A percentile compares a stretch with the other conserved stretches of the same genome.
Evolutionary conservation across 1,284 basidiomycete genomes (phyloP).

Genomic region (Fomitiporia mediterranea): DNA sequence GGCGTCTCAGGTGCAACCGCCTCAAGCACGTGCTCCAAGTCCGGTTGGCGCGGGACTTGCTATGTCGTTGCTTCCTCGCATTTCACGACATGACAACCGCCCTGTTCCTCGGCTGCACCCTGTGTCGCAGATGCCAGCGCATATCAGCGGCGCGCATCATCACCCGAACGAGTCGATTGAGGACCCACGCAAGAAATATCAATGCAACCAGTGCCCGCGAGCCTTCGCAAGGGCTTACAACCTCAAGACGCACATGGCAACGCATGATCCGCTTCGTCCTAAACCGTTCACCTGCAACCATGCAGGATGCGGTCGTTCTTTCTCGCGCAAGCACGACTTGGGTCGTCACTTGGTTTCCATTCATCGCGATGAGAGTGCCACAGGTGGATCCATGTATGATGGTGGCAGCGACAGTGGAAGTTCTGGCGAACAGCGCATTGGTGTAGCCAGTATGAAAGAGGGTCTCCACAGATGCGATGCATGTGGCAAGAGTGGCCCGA

Average conservation of each 20-base stretch:
- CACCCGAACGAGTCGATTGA: constrained; percentile 41
- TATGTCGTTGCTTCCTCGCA: constrained; percentile 16
- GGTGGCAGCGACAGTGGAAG: constrained; percentile 6
- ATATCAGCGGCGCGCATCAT: constrained; percentile 32
- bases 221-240: constrained; percentile 90
- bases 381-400: constrained; percentile 47
- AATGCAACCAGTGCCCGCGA: constrained; percentile 62
- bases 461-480: constrained; percentile 22
- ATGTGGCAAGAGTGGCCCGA: constrained; percentile 66
- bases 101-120: constrained; percentile 26
- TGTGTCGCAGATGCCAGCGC: constrained; percentile 37
- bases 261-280: constrained; percentile 80
- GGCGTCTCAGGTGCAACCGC: constrained; percentile 3
- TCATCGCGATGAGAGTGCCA: constrained; percentile 66
- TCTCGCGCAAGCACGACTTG: constrained; percentile 86
- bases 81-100: constrained; percentile 8
- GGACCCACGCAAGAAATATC: constrained; percentile 73
- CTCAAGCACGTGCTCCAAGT: constrained; percentile 13
- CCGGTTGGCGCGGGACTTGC: constrained; percentile 14
- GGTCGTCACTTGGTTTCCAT: constrained; percentile 83
- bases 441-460: constrained; percentile 7
- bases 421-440: constrained; percentile 12
- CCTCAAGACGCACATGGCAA: constrained; percentile 85
- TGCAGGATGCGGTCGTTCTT: constrained; percentile 75
- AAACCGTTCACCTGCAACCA: constrained; percentile 85